Percentiles rank a stretch among this genome's conserved stretches.
These are phyloP conservation scores for Xylaria arbuscula DNA, from an alignment of 2,329 filamentous ascomycete genomes.

Conservation along the genomic window DNA sequence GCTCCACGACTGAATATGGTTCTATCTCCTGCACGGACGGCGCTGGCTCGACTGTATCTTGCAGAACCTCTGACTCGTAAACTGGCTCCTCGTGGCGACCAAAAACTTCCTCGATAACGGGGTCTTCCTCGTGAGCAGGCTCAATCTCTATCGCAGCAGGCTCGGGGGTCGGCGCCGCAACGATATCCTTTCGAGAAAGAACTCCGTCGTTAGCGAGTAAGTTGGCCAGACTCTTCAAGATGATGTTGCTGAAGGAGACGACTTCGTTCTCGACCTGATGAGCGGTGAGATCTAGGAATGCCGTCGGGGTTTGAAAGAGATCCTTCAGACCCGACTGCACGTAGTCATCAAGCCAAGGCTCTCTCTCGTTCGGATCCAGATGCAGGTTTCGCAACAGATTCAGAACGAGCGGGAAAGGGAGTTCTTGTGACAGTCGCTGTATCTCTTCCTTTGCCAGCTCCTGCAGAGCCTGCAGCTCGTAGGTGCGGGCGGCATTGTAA, in stretches of 20 bases:
- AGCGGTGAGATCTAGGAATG: slow-evolving; percentile 29
- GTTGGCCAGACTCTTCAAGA: slow-evolving; percentile 34
- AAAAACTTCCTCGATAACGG: neutral
- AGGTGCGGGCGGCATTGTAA: slow-evolving; percentile 38
- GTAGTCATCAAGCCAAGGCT: slow-evolving; percentile 34
- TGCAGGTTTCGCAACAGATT: slow-evolving; percentile 31
- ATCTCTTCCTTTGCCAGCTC: slow-evolving; percentile 40
- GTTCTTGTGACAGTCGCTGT: slow-evolving; percentile 35
- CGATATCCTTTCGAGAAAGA: slow-evolving; percentile 1
- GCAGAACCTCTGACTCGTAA: neutral
- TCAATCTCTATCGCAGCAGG: slow-evolving; percentile 15
- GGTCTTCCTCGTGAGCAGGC: slow-evolving; percentile 3
- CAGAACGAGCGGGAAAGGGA: slow-evolving; percentile 34
- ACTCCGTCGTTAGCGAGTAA: slow-evolving; percentile 24
- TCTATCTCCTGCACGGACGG: neutral
- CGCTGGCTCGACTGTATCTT: neutral
- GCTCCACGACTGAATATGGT: neutral
- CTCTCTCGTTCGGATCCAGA: slow-evolving; percentile 24
- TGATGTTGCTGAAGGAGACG: slow-evolving; percentile 35
- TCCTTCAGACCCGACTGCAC: slow-evolving; percentile 29
- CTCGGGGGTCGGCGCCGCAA: neutral
- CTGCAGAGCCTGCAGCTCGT: slow-evolving; percentile 36
- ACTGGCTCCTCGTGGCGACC: neutral
- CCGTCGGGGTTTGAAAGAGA: slow-evolving; percentile 30
- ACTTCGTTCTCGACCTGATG: slow-evolving; percentile 24